These are phyloP conservation scores for Curvularia hawaiiensis DNA, from an alignment of 2,329 filamentous ascomycete species.

Conservation along the genomic window DNA sequence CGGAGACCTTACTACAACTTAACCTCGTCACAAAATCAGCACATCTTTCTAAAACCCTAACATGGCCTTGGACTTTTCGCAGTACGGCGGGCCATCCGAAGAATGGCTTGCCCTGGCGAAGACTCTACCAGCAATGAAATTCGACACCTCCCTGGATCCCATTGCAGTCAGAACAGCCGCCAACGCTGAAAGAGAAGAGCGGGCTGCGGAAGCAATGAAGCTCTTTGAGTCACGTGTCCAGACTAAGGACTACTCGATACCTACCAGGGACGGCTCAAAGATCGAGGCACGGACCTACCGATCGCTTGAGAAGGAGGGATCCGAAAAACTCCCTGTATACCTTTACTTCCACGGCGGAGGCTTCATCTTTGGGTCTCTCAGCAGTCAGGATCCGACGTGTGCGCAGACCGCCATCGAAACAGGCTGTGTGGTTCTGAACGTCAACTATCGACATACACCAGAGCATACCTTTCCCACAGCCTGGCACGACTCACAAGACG, in stretches of 20 bases:
- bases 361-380: conserved; percentile 61
- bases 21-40: neutral
- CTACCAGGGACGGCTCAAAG: conserved; percentile 52
- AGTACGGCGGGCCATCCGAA: conserved; percentile 24
- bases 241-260: conserved; percentile 37
- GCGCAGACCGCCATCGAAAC: conserved; percentile 53
- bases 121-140: conserved; percentile 29
- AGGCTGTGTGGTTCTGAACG: conserved; percentile 56
- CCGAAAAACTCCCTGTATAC: conserved; percentile 55
- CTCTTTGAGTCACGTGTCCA: conserved; percentile 30
- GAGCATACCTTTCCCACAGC: conserved; percentile 59
- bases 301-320: conserved; percentile 38
- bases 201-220: conserved; percentile 27
- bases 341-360: conserved; percentile 60
- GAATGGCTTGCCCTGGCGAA: conserved; percentile 43
- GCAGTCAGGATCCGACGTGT: conserved; percentile 60
- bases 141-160: conserved; percentile 29
- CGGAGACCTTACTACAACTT: too few species aligned
- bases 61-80: conserved; percentile 12
- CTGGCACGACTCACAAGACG: conserved; percentile 61
- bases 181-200: conserved; percentile 30
- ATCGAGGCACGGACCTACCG: conserved; percentile 57
- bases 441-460: conserved; percentile 66
- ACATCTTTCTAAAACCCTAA: neutral
- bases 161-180: conserved; percentile 20